Conservation (phyloP, 768 basidiomycete genomes). For the Naematelia encephala region DNA sequence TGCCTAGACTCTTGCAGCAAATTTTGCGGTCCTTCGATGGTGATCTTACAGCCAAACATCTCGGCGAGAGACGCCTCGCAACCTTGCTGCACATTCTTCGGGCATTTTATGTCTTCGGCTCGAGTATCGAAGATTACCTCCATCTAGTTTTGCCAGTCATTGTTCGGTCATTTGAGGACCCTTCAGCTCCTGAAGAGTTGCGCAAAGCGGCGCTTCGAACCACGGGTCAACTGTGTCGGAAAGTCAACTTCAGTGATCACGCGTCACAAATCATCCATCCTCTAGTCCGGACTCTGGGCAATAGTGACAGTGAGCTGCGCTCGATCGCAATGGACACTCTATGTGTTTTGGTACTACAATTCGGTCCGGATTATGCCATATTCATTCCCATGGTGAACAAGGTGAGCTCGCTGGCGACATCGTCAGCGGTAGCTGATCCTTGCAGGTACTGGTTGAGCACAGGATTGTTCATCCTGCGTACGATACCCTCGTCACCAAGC, state of each 20-base stretch:
- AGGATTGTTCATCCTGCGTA: constrained; percentile 77
- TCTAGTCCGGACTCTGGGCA: constrained; percentile 77
- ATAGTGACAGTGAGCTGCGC: constrained; percentile 65
- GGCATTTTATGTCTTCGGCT: constrained; percentile 89
- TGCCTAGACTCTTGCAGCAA: constrained; percentile 82
- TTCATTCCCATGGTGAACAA: constrained; percentile 97
- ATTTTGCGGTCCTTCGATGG: constrained; percentile 65
- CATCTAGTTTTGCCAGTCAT: constrained; percentile 95
- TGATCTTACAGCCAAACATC: constrained; percentile 40
- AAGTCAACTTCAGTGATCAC: constrained; percentile 97
- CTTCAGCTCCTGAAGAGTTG: constrained; percentile 67
- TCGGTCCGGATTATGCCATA: constrained; percentile 94
- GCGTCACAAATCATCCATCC: constrained; percentile 96
- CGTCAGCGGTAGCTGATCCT: constrained; percentile 1
- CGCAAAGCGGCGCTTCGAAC: constrained; percentile 87
- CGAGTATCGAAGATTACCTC: constrained; percentile 95
- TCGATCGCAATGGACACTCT: constrained; percentile 87
- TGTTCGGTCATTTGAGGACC: constrained; percentile 80
- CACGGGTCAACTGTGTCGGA: constrained; percentile 80
- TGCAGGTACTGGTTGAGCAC: constrained; percentile 71
- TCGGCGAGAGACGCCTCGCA: constrained; percentile 63
- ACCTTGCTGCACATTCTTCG: constrained; percentile 78
- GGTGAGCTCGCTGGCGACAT: constrained; percentile 53
- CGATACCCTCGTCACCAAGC: constrained; percentile 79
- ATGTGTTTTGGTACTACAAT: constrained; percentile 84